Conservation (phyloP, 2,329 filamentous ascomycete genomes). For the Zopfia rhizophila region DNA sequence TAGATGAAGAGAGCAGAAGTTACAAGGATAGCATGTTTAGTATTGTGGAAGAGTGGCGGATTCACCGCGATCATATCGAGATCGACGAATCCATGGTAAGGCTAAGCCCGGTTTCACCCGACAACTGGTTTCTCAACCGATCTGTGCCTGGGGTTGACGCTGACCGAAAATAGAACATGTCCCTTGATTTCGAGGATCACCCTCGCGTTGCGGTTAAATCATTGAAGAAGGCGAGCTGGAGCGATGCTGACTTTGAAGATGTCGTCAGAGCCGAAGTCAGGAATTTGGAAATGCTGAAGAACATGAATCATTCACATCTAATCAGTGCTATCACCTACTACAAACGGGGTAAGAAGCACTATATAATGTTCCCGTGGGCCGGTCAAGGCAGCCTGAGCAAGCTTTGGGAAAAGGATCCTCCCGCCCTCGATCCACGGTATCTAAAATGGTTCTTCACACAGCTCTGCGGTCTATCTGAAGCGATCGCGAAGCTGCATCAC, state of each 20-base stretch:
- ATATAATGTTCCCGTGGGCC: constrained; percentile 29
- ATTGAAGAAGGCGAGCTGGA: constrained; percentile 5
- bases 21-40: constrained; percentile 18
- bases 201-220: constrained; percentile 24
- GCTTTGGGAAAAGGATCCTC: constrained; percentile 18
- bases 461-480: constrained; percentile 21
- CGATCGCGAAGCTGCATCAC: constrained; percentile 16
- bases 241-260: constrained; percentile 6
- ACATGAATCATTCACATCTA: constrained; percentile 19
- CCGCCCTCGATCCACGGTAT: constrained; percentile 4
- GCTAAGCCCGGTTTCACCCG: background rate
- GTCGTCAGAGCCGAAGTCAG: constrained; percentile 11
- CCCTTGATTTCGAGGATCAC: constrained; percentile 9
- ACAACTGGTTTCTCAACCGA: background rate
- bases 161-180: constrained; percentile 2
- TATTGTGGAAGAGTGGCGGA: constrained; percentile 18
- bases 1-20: constrained; percentile 2
- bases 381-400: constrained; percentile 22
- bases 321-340: constrained; percentile 25
- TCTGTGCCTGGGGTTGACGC: background rate
- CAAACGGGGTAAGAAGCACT: constrained; percentile 13
- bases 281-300: constrained; percentile 14
- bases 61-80: constrained; percentile 25
- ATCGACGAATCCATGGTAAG: constrained; percentile 3
- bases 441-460: constrained; percentile 19